Conservation (phyloP, 345 rosid genomes). For the Trapa incisa region DNA sequence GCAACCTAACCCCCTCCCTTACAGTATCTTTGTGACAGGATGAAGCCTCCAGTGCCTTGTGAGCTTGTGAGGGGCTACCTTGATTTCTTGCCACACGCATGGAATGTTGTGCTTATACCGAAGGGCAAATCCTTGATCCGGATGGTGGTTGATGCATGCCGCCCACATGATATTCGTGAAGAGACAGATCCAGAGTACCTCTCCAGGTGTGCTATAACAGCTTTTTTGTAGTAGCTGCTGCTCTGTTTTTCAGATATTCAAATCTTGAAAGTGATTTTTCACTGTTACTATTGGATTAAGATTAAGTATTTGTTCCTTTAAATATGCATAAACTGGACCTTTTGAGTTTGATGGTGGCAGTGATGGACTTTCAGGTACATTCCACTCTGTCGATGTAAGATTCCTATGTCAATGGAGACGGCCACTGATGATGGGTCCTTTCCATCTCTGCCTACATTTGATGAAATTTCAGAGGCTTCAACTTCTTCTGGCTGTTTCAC, state of each 20-base stretch:
- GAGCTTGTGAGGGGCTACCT: slow-evolving; percentile 98
- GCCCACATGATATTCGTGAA: slow-evolving; percentile 80
- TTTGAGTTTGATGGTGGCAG: not conserved
- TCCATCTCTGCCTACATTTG: slow-evolving; percentile 40
- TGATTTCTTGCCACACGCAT: slow-evolving; percentile 89
- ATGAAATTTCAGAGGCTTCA: slow-evolving; percentile 46
- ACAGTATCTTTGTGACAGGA: slow-evolving; percentile 88
- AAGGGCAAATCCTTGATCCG: slow-evolving; percentile 59
- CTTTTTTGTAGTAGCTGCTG: not conserved
- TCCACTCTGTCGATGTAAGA: slow-evolving; percentile 50
- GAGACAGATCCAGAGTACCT: slow-evolving; percentile 68
- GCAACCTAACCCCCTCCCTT: slow-evolving; percentile 8
- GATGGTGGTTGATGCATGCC: slow-evolving; percentile 88
- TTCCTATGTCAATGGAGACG: slow-evolving; percentile 26
- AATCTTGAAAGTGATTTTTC: not conserved
- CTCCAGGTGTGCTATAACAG: slow-evolving; percentile 43
- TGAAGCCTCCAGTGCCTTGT: slow-evolving; percentile 88
- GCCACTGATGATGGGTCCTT: slow-evolving; percentile 30
- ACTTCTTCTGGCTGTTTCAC: slow-evolving; percentile 55
- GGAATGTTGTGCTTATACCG: slow-evolving; percentile 63
- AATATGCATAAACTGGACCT: not conserved
- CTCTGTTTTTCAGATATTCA: not conserved
- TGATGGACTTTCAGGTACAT: slow-evolving; percentile 39
- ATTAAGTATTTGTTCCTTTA: not conserved
- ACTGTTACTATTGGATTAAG: not conserved